Evolutionary conservation across 2,329 filamentous ascomycete genomes (phyloP).

Genomic region (Diplodia seriata): DNA sequence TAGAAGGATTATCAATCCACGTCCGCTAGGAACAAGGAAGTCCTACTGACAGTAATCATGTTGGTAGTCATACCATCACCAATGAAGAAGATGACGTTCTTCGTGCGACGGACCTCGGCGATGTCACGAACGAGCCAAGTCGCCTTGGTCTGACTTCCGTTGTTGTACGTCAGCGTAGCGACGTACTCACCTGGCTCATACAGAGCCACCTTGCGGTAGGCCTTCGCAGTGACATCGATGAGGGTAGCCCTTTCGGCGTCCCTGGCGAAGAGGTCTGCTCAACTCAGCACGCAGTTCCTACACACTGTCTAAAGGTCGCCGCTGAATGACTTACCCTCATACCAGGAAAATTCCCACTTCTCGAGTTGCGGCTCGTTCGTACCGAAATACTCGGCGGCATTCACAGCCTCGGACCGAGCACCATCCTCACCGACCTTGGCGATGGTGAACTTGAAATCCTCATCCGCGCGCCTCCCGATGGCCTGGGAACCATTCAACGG

Average conservation of each 20-base stretch:
- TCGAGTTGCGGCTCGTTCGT: constrained; percentile 74
- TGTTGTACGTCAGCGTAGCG: constrained; percentile 78
- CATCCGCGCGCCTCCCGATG: constrained; percentile 73
- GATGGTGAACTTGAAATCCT: constrained; percentile 77
- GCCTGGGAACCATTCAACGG: constrained; percentile 80
- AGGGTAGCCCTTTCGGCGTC: constrained; percentile 72
- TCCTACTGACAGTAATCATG: constrained; percentile 65
- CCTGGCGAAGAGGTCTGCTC: constrained; percentile 72
- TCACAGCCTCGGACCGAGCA: constrained; percentile 53
- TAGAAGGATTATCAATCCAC: not conserved
- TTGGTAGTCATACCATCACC: constrained; percentile 74
- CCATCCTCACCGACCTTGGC: constrained; percentile 65
- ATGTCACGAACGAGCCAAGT: constrained; percentile 79
- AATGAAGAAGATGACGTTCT: constrained; percentile 87
- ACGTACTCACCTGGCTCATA: constrained; percentile 81
- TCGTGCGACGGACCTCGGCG: constrained; percentile 73
- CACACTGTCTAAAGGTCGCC: not conserved
- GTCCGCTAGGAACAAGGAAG: not conserved
- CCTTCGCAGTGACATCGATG: constrained; percentile 81
- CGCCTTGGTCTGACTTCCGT: constrained; percentile 72
- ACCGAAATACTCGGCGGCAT: constrained; percentile 72
- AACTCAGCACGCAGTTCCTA: not conserved
- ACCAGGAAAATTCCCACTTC: constrained; percentile 85
- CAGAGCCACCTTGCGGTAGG: constrained; percentile 76
- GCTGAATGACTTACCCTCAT: constrained; percentile 62